phyloP scores from a whole-genome alignment of 768 basidiomycete genomes.

The Cystofilobasidium bisporidii region DNA sequence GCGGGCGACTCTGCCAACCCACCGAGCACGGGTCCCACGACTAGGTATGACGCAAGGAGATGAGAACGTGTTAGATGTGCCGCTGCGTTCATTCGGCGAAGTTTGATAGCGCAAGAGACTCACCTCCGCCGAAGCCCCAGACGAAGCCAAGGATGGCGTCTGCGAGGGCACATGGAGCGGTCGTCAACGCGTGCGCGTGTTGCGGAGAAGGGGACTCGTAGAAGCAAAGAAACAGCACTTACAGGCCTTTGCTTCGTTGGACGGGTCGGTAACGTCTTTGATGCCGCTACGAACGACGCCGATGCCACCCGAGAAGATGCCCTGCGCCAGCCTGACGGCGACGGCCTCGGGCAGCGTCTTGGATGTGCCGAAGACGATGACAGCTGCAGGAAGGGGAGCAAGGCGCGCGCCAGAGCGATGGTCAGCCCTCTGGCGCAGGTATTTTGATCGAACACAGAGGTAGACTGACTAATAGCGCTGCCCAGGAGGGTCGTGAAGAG shows the following conservation, averaged over 20 bases:
- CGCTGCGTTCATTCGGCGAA: too few relatives aligned
- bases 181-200: conserved; percentile 5
- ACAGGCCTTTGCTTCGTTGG: conserved; percentile 74
- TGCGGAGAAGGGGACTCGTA: too few relatives aligned
- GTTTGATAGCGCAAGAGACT: too few relatives aligned
- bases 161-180: conserved; percentile 12
- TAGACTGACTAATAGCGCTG: conserved; percentile 52
- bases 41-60: background rate
- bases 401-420: background rate
- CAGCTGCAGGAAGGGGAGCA: conserved; percentile 24
- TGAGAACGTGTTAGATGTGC: too few relatives aligned
- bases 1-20: conserved; percentile 51
- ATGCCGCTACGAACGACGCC: conserved; percentile 86
- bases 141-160: conserved; percentile 53
- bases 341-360: conserved; percentile 60
- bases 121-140: conserved; percentile 91
- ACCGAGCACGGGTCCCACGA: conserved; percentile 55
- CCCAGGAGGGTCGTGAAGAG: conserved; percentile 76
- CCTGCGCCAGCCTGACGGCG: conserved; percentile 75
- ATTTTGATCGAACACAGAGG: too few relatives aligned
- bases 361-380: conserved; percentile 40
- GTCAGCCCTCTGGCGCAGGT: too few relatives aligned
- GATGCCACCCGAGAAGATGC: conserved; percentile 84
- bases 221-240: background rate
- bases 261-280: conserved; percentile 73